Evolutionary conservation across 148 eudicot species (phyloP), one percentile per base, ranked within the genome.

Genomic region (Salicornia ramosissima): DNA sequence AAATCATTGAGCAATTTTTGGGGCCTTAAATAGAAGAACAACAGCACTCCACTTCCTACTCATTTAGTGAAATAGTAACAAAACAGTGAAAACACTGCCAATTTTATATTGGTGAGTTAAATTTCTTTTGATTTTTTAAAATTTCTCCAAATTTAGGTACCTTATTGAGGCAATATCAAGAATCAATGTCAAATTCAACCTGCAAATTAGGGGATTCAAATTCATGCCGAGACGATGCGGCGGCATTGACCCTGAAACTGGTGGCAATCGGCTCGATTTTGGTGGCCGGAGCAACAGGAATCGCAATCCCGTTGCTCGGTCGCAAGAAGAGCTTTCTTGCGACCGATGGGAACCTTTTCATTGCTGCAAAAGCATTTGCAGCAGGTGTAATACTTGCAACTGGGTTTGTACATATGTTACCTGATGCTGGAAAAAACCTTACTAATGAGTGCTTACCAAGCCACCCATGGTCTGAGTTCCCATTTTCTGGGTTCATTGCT

Each of bases 361-460:
- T 81, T 2, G 77, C 86, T 19, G 74, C 84, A 6, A 86, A 86
- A 60, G 84, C 87, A 2, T 81, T 86, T 58, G 90, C 90, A 2
- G 87, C 90, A 7, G 90, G 90, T 10, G 85, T 86, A 0, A 83
- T 86, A 26, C 73, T 86, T 0, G 90, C 85, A 15, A 84, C 87
- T 0, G 99, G 96, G 9, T 91, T 94, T 47, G 99, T 94, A 40
- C 99, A 94, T 81, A 94, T 94, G 89, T 50, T 94, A 12, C 93
- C 99, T 3, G 99, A 89, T 50, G 99, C 86, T 63, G 75, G 88
- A 6, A 22, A 78, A 30, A 83, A 88, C 2, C 78, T 94, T 5
- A 84, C 96, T 1, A 80, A 91, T 45, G 12, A 77, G 2, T 94
- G 99, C 67, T 78, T 94, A 9, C 97, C 98, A 0, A 60, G 50